These are phyloP conservation scores for Papiliotrema fonsecae DNA, from an alignment of 1,284 basidiomycete genomes.

Conservation along the genomic window DNA sequence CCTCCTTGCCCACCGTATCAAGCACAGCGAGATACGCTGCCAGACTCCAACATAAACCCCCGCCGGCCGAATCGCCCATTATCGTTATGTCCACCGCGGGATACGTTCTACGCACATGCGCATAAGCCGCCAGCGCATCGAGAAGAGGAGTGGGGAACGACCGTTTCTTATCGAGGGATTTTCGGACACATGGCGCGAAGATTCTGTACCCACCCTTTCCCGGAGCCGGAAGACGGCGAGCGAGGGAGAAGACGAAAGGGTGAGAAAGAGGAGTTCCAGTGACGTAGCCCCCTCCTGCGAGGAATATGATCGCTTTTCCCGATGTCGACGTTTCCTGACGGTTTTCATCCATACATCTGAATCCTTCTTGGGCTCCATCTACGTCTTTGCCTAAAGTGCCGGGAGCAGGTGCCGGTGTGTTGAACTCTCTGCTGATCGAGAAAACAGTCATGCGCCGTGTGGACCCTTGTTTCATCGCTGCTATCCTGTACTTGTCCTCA, in stretches of 20 bases:
- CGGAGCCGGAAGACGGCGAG: not conserved
- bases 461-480: not conserved
- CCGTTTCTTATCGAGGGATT: constrained; percentile 8
- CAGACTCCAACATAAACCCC: constrained; percentile 56
- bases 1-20: not conserved
- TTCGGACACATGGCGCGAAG: constrained; percentile 11
- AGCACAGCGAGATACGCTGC: constrained; percentile 19
- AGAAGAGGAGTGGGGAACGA: constrained; percentile 11
- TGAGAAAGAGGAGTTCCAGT: constrained; percentile 13
- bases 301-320: constrained; percentile 10
- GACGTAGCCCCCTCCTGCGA: constrained; percentile 18
- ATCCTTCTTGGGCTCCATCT: too few species aligned
- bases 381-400: too few species aligned
- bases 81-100: constrained; percentile 56
- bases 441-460: not conserved
- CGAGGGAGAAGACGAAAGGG: constrained; percentile 14
- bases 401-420: too few species aligned
- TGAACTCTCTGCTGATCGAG: too few species aligned
- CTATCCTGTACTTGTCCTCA: not conserved
- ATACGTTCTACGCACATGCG: constrained; percentile 28
- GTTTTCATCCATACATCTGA: too few species aligned
- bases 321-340: not conserved
- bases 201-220: not conserved
- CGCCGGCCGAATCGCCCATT: constrained; percentile 64
- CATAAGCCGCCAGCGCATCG: constrained; percentile 13